Evolutionary conservation across 2,329 filamentous ascomycete genomes (phyloP).

Genomic region (Botrytis tulipae): DNA sequence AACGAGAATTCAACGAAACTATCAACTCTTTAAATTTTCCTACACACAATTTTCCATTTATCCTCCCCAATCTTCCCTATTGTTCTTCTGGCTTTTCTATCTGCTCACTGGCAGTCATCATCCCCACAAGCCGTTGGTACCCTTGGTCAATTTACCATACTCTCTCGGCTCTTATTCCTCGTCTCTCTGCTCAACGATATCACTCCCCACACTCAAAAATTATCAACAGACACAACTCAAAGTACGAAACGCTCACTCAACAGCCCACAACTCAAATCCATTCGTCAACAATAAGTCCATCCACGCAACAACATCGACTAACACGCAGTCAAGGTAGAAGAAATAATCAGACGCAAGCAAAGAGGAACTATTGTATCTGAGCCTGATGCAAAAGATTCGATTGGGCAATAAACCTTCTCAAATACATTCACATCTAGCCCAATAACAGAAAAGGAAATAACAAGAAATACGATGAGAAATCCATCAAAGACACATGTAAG

Average conservation of each 20-base stretch:
- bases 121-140: background rate
- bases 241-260: background rate
- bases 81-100: background rate
- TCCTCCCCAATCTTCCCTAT: background rate
- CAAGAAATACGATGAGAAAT: constrained; percentile 3
- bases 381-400: background rate
- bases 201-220: constrained; percentile 10
- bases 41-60: background rate
- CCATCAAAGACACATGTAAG: constrained; percentile 2
- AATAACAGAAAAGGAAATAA: background rate
- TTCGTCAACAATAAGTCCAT: background rate
- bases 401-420: background rate
- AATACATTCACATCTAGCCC: background rate
- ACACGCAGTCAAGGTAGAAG: constrained; percentile 17
- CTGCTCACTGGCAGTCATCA: background rate
- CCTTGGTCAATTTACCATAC: constrained; percentile 5
- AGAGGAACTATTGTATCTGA: constrained; percentile 3
- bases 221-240: background rate
- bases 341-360: constrained; percentile 14
- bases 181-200: background rate
- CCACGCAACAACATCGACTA: constrained; percentile 1
- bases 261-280: constrained; percentile 15
- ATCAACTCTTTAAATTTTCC: background rate
- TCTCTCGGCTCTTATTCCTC: background rate
- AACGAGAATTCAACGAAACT: background rate